Conservation (phyloP, 768 basidiomycete species). For the Tricholoma sp. region DNA sequence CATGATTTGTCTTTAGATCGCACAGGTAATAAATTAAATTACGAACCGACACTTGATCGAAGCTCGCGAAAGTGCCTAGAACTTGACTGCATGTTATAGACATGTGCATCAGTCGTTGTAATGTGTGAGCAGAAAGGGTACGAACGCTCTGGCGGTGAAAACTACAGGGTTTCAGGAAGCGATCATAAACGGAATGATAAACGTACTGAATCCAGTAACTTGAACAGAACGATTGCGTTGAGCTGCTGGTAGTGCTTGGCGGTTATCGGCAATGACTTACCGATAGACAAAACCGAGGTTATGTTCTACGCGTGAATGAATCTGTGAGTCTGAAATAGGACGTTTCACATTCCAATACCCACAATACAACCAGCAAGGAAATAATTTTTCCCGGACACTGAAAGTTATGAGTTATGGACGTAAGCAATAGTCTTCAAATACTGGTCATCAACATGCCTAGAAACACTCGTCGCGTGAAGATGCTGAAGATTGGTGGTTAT, state of each 20-base stretch:
- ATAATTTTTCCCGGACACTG: slow-evolving; percentile 16
- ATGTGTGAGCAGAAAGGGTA: background rate
- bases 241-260: background rate
- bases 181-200: background rate
- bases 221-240: background rate
- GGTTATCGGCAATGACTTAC: slow-evolving; percentile 4
- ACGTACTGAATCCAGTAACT: slow-evolving; percentile 14
- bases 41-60: slow-evolving; percentile 22
- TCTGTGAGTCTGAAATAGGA: background rate
- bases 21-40: background rate
- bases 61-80: slow-evolving; percentile 18
- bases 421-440: background rate
- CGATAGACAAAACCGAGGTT: slow-evolving; percentile 12
- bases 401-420: background rate
- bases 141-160: slow-evolving; percentile 24
- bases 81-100: slow-evolving; percentile 12
- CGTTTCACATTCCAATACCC: background rate
- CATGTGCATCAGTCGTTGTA: background rate
- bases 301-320: slow-evolving; percentile 1
- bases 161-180: slow-evolving; percentile 9
- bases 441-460: slow-evolving; percentile 10
- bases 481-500: slow-evolving; percentile 6
- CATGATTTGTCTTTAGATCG: background rate
- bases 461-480: slow-evolving; percentile 23
- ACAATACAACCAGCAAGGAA: slow-evolving; percentile 15